Base-by-base conservation (phyloP, 1,139 yeast species). In the Candida sojae region DNA sequence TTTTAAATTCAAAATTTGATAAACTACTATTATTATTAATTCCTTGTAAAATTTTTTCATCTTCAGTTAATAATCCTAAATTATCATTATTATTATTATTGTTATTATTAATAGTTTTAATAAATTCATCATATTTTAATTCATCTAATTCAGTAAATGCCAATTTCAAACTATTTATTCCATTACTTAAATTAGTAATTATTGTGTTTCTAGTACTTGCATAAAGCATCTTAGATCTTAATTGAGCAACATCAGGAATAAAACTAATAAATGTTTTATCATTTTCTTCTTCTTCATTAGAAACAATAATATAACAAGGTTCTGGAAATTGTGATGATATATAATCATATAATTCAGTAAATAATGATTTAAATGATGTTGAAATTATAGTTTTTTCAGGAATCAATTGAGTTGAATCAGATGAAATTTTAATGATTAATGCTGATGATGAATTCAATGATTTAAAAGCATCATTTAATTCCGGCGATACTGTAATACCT, bases 141-240 rank as follows among this genome's bases (percentile, higher is more conserved):
- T 93, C 99, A 9, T 75, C 80, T 26, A 75, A 52, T 65, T 70
- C 66, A 62, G 85, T 60, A 84, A 88, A 78, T 68, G 82, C 73
- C 70, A 84, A 57, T 62, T 68, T 66, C 44, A 83, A 17, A 17
- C 3, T 78, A 32, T 77, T 70, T 60, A 91, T 83, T 46, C 76
- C 70, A 5, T 86, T 69, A 2, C 96, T 96, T 45, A 93, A 73
- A 53, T 86, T 84, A 53, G 87, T 80, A 45, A 88, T 68, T 43
- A 93, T 68, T 0, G 95, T 83, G 61, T 83, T 86, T 55, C 89
- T 89, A 17, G 96, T 85, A 2, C 97, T 87, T 3, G 99, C 98
- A 66, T 92, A 95, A 47, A 93, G 75, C 98, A 93, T 93, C 64
- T 93, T 93, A 50, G 82, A 79, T 51, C 92, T 80, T 33, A 93